Evolutionary conservation across 2,329 filamentous ascomycete species (phyloP), one percentile per base, ranked within the genome.

Genomic region (Fusarium circinatum): DNA sequence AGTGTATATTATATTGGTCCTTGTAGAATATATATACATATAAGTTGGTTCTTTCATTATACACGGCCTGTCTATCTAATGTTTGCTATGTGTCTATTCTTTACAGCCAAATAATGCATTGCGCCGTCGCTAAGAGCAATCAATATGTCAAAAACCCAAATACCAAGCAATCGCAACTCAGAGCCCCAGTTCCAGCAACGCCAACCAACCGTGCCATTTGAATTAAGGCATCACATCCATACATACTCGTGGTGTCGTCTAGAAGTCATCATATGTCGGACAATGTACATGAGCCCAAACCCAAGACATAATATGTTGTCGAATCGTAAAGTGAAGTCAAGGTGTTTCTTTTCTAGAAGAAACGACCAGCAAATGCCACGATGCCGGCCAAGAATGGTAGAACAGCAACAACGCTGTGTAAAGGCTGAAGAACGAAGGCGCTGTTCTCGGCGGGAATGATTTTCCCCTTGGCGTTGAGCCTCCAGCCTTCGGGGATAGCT

Each of bases 381-480:
- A 77, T 59, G 55, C 78, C 79, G n/a, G 71, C 75, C 2, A 78
- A 59, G 59, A 82, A 71, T 28, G 79, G 77, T 22, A 71, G 48
- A 58, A 80, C 61, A 56, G 80, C 56, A 51, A 78, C 68, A 38
- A 79, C 45, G 52, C 76, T 48, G 62, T 78, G 74, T 32, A 75
- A 64, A 26, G 77, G 71, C 13, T 71, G 63, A 22, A 66, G 30
- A 14, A 62, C 47, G 20, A 88, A 86, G 79, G 89, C 90, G 36
- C 64, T 38, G 84, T 77, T 78, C 44, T 68, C 71, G 7, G 90
- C 89, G 79, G 93, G 93, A 79, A 94, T 87, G 78, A 96, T 91
- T 85, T 95, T 96, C 80, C 94, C 94, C 76, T 90, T 89, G 70
- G 91, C 86, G 57, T 91, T 94, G 83, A 96, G 93, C 70, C 91